A percentile compares a stretch with the other conserved stretches of the same genome.
These are phyloP conservation scores for Mucor mucedo DNA, from an alignment of 371 early-diverging fungal species.

Conservation along the genomic window DNA sequence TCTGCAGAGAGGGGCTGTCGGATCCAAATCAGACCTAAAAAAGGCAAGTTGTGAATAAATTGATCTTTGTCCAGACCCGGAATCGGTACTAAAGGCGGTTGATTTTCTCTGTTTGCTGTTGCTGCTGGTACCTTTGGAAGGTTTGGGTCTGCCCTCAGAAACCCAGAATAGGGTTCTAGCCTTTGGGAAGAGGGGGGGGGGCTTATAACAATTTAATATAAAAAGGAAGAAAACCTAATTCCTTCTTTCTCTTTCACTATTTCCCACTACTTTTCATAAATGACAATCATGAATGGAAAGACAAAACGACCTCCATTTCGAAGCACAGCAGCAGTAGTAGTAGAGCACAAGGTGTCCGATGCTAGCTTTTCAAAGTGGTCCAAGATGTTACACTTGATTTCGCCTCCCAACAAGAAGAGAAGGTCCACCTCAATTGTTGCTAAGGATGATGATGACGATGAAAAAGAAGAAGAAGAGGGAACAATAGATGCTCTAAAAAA, in stretches of 20 bases:
- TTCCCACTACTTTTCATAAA: not conserved
- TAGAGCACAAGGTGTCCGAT: not conserved
- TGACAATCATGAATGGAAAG: constrained; percentile 7
- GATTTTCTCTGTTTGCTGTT: too few relatives aligned
- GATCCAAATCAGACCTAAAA: constrained; percentile 3
- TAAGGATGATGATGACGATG: not conserved
- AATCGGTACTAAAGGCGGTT: constrained; percentile 8
- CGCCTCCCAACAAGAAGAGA: constrained; percentile 24
- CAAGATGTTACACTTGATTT: constrained; percentile 8
- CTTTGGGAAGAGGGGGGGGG: not conserved
- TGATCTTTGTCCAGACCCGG: constrained; percentile 17
- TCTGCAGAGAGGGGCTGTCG: not conserved
- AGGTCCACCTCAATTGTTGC: constrained; percentile 4
- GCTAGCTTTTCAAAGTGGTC: constrained; percentile 20
- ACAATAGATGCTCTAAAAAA: not conserved
- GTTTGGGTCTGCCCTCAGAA: not conserved
- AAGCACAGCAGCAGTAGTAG: not conserved
- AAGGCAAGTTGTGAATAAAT: constrained; percentile 18
- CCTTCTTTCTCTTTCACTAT: constrained; percentile 1
- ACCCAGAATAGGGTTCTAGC: constrained; percentile 12
- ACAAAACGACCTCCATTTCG: constrained; percentile 12
- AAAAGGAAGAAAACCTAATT: not conserved
- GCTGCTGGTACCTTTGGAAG: not conserved
- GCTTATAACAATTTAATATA: not conserved
- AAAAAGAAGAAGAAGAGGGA: not conserved